Conservation (phyloP, 2,329 filamentous ascomycete genomes). For the Diplodia seriata region DNA sequence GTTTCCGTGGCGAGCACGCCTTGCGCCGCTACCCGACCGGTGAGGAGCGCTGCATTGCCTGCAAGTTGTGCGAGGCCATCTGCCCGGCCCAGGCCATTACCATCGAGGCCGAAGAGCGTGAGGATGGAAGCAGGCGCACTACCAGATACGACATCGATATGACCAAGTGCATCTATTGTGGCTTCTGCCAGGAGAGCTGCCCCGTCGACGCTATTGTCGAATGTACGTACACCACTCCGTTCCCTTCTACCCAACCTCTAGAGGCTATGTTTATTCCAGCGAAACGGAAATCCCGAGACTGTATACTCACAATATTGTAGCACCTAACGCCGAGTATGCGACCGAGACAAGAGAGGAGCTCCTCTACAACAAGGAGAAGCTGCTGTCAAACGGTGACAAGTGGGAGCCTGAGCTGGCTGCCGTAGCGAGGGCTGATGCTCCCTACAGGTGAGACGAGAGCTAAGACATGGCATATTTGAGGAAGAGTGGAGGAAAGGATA, state of each 20-base stretch:
- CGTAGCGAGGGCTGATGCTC: conserved; percentile 88
- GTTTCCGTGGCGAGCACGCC: conserved; percentile 98
- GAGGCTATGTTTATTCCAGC: neutral
- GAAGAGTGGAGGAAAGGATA: conserved; percentile 9
- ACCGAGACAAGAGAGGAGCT: conserved; percentile 88
- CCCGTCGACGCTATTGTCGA: conserved; percentile 94
- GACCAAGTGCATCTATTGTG: conserved; percentile 99
- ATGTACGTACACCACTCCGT: conserved; percentile 53
- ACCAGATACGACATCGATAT: conserved; percentile 99
- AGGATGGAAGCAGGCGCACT: conserved; percentile 91
- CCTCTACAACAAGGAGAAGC: conserved; percentile 97
- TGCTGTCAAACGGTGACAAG: conserved; percentile 73
- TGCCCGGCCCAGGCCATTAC: conserved; percentile 99
- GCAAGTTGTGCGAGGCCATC: conserved; percentile 98
- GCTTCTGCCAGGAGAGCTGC: conserved; percentile 98
- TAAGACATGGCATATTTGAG: neutral
- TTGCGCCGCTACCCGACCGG: conserved; percentile 94
- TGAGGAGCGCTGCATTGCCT: conserved; percentile 98
- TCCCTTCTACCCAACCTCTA: neutral
- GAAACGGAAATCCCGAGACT: neutral
- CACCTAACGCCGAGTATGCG: conserved; percentile 76
- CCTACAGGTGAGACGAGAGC: conserved; percentile 61
- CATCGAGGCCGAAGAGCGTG: conserved; percentile 97
- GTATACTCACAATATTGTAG: conserved; percentile 45
- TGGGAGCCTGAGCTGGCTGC: conserved; percentile 98